Base-by-base conservation (phyloP, 805 yeast genomes). In the Starmera amethionina region DNA sequence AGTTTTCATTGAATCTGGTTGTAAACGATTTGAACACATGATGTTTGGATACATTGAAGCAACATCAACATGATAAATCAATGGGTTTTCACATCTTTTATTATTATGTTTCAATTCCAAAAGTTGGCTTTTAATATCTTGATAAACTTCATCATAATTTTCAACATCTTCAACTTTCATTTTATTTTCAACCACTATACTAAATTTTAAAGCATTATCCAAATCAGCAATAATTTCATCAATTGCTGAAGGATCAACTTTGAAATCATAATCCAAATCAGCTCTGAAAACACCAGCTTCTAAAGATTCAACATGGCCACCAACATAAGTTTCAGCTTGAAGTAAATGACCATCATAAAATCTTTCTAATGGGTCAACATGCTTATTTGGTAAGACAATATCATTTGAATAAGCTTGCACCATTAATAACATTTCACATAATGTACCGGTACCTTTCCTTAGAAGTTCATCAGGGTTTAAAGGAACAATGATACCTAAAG, bases 11-110 rank as follows among this genome's bases (percentile, higher is more conserved):
- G 97, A 89, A 62, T 93, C 99, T 0, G 99, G 99, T 59, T 93
- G 99, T 40, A 93, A 68, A 56, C 99, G 77, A 62, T 93, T 93
- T 0, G 97, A 84, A 7, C 96, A 87, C 97, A 93, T 93, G 58
- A 93, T 93, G 56, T 93, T 93, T 6, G 99, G 99, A 56, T 93
- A 93, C 99, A 93, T 93, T 1, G 98, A 93, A 1, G 99, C 97
- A 38, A 93, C 99, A 67, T 93, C 99, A 31, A 94, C 96, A 56
- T 93, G 99, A 53, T 94, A 93, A 46, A 93, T 93, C 36, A 85
- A 66, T 0, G 99, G 99, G 10, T 67, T 65, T 52, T 93, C 97
- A 11, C 59, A 58, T 49, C 97, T 68, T 31, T 68, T 68, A 1
- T 90, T 89, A 32, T 70, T 70, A 1, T 66, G 58, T 45, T 75